phyloP scores from a whole-genome alignment of 306 rosid species.

The Crataegus laevigata region DNA sequence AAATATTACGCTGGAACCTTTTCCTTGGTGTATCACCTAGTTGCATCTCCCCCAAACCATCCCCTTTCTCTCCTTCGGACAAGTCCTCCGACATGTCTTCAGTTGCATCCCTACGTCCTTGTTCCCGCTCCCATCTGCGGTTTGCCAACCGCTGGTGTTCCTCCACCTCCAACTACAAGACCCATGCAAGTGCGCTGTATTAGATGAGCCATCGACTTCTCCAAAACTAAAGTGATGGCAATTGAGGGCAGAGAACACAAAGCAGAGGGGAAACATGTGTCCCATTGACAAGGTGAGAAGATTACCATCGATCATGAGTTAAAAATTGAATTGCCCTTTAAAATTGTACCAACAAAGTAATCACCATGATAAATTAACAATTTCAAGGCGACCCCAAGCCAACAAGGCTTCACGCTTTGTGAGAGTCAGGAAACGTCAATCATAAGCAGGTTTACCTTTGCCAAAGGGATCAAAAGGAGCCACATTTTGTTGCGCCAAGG shows the following conservation, averaged over 20 bases:
- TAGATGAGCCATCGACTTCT: slow-evolving; percentile 10
- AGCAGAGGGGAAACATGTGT: not conserved
- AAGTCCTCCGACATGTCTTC: slow-evolving; percentile 88
- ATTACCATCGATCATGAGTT: not conserved
- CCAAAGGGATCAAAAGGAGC: no score
- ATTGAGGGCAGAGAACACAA: not conserved
- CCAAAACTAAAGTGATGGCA: not conserved
- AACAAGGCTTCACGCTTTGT: no score
- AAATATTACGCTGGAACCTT: slow-evolving; percentile 40
- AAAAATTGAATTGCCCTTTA: not conserved
- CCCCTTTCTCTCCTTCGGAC: slow-evolving; percentile 86
- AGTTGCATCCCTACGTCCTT: slow-evolving; percentile 64
- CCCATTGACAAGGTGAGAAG: not conserved
- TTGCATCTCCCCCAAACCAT: slow-evolving; percentile 36
- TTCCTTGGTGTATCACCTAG: slow-evolving; percentile 44
- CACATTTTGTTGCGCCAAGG: no score
- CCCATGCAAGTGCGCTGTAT: slow-evolving; percentile 3
- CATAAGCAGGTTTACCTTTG: no score
- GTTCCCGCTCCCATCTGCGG: slow-evolving; percentile 82
- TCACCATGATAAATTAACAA: not conserved
- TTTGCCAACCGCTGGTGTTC: slow-evolving; percentile 47
- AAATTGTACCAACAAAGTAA: not conserved
- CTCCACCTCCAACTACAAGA: slow-evolving; percentile 71
- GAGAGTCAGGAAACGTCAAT: no score
- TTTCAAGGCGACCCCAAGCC: no score